Base-by-base conservation (phyloP, 208 protist species). In the Eutreptiella sp. region DNA sequence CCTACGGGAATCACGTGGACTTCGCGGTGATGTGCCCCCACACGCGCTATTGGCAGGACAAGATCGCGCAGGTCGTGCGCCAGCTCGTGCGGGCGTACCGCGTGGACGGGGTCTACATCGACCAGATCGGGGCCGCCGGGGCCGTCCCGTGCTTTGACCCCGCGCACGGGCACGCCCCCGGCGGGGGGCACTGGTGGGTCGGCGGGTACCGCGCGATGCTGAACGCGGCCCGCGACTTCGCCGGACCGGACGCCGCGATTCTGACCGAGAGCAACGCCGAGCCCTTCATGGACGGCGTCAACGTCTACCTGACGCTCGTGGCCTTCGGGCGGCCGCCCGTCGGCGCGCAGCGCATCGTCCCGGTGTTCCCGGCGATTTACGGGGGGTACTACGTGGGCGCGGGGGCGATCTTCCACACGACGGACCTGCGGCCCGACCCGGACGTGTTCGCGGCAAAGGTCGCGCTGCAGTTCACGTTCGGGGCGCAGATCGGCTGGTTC, bases 401-500 rank as follows among this genome's bases (percentile, higher is more conserved):
- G 43, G 59, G 59, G 9, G 52, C 43, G 16, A 55, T 66, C 16
- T 65, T 65, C 53, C 66, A 66, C 50, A 48, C 27, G 59, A 14
- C 19, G 11, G 59, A 65, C 23, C 46, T 65, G 11, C 14, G 14
- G 11, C 50, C 50, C 31, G 39, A 65, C 28, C 59, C 59, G 7
- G 52, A 65, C 50, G 55, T 65, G n/a, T 65, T 65, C 50, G 19
- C 52, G 11, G 46, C 59, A 7, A 65, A 65, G 59, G n/a, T 65
- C 9, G 50, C 50, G n/a, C 14, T 53, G 50, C 16, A 27, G 50
- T 57, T 57, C 21, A 16, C 39, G 11, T 57, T 54, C 28, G 50
- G 50, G 36, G 33, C 50, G 31, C 50, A 57, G 50, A 54, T 57
- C 11, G 50, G 50, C 11, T 57, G 50, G 50, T 57, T 42, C 50